Evolutionary conservation across 345 rosid species (phyloP), one percentile per base, ranked within the genome.

Genomic region (Dimocarpus longan): DNA sequence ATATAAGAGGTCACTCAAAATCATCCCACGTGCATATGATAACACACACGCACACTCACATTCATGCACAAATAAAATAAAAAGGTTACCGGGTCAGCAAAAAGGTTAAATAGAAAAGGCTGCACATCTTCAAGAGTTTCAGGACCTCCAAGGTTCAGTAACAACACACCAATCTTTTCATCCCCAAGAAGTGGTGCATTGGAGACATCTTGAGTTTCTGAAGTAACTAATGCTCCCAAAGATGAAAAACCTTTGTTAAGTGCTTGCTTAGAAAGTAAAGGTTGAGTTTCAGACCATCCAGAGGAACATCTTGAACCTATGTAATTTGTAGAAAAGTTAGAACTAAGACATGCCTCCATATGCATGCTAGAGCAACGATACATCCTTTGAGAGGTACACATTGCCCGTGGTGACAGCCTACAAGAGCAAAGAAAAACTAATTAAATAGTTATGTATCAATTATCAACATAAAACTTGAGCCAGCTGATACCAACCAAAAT

Each of bases 41-140:
- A 60, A 22, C 28, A 60, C 65, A 40, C 19, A 66, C 37, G 24
- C 26, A 46, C 52, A 46, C 10, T 46, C 52, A 46, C 52, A 46
- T n/a, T n/a, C 52, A 46, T 10, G 5, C 37, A 32, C 37, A 32
- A 32, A 32, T 32, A 32, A 46, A 46, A 46, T 46, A 0, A 73
- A 57, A 22, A 71, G 12, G 42, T 54, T 89, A 95, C 99, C 82
- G 98, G 99, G 76, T 94, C 99, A 56, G 99, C 98, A 42, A 96
- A 96, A 73, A 96, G 99, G 85, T 96, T 96, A 87, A 93, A 96
- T 86, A 96, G 86, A 84, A 96, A 96, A 37, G 99, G 97, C 86
- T 96, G 97, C 70, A 96, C 99, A 78, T 96, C 98, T 21, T 96
- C 98, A 77, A 96, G 93, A 19, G 97, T 96, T 89, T 96, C 99